Conservation (phyloP, 1,284 basidiomycete species). For the Puccinia novopanici region DNA sequence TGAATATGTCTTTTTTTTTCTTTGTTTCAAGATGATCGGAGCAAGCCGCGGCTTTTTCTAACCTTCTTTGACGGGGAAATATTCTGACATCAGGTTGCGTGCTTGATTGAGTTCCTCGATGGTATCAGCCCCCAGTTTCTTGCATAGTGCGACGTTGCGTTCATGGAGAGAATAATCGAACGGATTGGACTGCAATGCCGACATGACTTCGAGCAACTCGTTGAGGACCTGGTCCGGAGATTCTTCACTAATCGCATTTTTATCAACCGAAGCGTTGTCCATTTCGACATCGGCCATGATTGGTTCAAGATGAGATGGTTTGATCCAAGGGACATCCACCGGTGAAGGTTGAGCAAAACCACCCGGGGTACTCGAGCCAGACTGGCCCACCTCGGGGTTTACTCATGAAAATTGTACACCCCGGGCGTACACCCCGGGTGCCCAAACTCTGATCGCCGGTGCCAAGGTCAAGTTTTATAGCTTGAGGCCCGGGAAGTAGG, state of each 20-base stretch:
- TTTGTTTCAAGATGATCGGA: background rate
- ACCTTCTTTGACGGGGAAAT: slow-evolving; percentile 49
- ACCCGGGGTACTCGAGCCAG: background rate
- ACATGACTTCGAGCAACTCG: slow-evolving; percentile 48
- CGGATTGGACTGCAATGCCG: slow-evolving; percentile 45
- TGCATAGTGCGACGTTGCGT: slow-evolving; percentile 40
- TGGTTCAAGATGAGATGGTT: background rate
- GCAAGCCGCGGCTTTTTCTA: background rate
- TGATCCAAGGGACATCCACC: background rate
- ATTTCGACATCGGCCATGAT: slow-evolving; percentile 31
- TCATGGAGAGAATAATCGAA: slow-evolving; percentile 47
- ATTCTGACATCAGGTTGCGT: slow-evolving; percentile 41
- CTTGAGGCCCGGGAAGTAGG: no score
- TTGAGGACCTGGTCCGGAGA: slow-evolving; percentile 34
- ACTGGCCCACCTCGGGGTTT: no score
- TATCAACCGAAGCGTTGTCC: background rate
- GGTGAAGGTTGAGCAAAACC: background rate
- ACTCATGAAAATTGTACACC: no score
- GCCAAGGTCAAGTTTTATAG: no score
- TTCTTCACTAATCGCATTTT: background rate
- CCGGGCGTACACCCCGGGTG: no score
- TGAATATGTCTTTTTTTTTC: background rate
- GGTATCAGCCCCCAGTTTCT: slow-evolving; percentile 40
- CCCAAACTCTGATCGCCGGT: no score
- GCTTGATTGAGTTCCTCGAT: slow-evolving; percentile 47